These are phyloP conservation scores for Lactuca sativa DNA, from an alignment of 129 eudicot species.

Conservation along the genomic window DNA sequence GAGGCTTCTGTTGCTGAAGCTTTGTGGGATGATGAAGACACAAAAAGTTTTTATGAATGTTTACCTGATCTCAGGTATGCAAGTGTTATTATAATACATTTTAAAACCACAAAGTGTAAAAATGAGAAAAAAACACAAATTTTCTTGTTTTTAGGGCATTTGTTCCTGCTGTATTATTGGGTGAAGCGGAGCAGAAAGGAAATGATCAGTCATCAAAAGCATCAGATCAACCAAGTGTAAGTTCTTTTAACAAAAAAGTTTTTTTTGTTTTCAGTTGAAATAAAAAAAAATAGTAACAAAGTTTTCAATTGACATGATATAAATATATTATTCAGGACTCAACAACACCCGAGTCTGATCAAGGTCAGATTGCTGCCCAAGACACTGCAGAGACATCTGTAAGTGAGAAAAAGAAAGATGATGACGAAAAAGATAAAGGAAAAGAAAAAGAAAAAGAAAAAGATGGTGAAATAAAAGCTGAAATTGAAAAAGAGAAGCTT, in stretches of 20 bases:
- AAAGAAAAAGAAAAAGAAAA: slow-evolving; percentile 76
- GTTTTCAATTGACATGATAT: slow-evolving; percentile 12
- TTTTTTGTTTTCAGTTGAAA: not conserved
- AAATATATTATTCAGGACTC: slow-evolving; percentile 44
- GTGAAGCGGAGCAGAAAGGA: slow-evolving; percentile 76
- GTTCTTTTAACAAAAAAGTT: slow-evolving; percentile 14
- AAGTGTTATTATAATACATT: not conserved
- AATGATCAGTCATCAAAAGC: slow-evolving; percentile 74
- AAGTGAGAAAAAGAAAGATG: slow-evolving; percentile 67
- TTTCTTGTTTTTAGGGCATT: slow-evolving; percentile 63
- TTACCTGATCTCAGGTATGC: slow-evolving; percentile 85
- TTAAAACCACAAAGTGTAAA: not conserved
- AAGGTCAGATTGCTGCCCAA: slow-evolving; percentile 44
- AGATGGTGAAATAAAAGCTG: slow-evolving; percentile 61
- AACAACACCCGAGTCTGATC: slow-evolving; percentile 58
- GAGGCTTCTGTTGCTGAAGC: slow-evolving; percentile 78
- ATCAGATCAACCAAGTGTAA: slow-evolving; percentile 69
- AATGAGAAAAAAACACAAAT: slow-evolving; percentile 6
- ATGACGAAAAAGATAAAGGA: slow-evolving; percentile 70
- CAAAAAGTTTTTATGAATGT: slow-evolving; percentile 84
- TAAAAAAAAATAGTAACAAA: not conserved
- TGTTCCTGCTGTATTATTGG: slow-evolving; percentile 96
- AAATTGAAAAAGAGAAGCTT: slow-evolving; percentile 76
- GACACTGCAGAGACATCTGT: slow-evolving; percentile 57
- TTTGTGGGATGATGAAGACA: slow-evolving; percentile 97